phyloP scores from a whole-genome alignment of 495 filamentous ascomycete species.

The Pseudomonodictys pantanalensis region DNA sequence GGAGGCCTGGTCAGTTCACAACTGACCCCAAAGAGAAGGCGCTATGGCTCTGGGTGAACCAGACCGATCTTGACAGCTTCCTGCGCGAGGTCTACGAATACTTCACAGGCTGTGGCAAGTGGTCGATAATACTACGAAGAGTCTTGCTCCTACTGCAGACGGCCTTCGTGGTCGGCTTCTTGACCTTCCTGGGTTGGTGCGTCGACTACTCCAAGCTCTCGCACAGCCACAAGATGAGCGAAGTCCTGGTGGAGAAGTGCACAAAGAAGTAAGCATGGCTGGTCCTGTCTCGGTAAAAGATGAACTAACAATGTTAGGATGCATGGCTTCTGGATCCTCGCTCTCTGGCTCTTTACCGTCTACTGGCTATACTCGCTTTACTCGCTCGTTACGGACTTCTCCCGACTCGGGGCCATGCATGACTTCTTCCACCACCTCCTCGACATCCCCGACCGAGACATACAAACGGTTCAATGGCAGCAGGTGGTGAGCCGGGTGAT shows the following conservation, averaged over 20 bases:
- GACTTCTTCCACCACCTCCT: slow-evolving; percentile 87
- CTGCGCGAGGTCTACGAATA: slow-evolving; percentile 88
- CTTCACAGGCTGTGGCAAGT: slow-evolving; percentile 79
- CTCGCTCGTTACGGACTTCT: slow-evolving; percentile 70
- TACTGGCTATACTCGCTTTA: slow-evolving; percentile 81
- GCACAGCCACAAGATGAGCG: slow-evolving; percentile 67
- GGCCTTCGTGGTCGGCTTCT: slow-evolving; percentile 78
- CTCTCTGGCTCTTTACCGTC: slow-evolving; percentile 83
- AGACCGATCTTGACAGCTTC: slow-evolving; percentile 87
- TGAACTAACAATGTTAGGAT: slow-evolving; percentile 46
- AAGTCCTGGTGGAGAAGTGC: slow-evolving; percentile 79
- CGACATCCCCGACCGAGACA: slow-evolving; percentile 82
- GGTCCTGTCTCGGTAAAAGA: neutral
- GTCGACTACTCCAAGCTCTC: slow-evolving; percentile 76
- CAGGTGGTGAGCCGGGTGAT: slow-evolving; percentile 87
- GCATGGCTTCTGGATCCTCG: slow-evolving; percentile 72
- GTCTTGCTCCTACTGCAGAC: slow-evolving; percentile 70
- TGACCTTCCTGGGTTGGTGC: slow-evolving; percentile 82
- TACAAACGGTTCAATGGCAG: slow-evolving; percentile 96
- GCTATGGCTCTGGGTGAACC: slow-evolving; percentile 94
- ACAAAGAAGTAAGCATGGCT: slow-evolving; percentile 56
- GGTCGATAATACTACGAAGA: slow-evolving; percentile 77
- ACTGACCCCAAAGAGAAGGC: slow-evolving; percentile 73
- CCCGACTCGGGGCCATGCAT: slow-evolving; percentile 71
- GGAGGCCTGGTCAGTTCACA: slow-evolving; percentile 10